Evolutionary conservation across 345 rosid genomes (phyloP).

Genomic region (Pelargonium nanum): DNA sequence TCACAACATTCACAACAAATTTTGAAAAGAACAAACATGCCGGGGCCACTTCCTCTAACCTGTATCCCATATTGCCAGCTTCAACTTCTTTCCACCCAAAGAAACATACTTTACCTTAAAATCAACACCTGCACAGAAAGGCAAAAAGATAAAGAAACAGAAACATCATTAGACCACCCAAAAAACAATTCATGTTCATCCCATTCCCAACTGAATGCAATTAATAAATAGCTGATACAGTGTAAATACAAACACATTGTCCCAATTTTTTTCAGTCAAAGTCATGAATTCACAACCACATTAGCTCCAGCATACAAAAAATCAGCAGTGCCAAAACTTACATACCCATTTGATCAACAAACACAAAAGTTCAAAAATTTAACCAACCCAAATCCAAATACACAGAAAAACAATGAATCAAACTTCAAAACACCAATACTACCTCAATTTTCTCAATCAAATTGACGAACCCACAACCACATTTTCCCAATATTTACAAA

Average conservation of each 20-base stretch:
- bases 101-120: conserved; percentile 78
- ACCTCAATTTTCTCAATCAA: not conserved
- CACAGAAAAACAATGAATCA: not conserved
- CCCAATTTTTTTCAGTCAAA: not conserved
- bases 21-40: not conserved
- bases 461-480: not conserved
- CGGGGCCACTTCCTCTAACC: conserved; percentile 23
- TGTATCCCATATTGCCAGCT: conserved; percentile 97
- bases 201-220: not conserved
- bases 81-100: conserved; percentile 68
- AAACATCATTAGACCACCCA: not conserved
- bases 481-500: not conserved
- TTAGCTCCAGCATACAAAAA: too few species aligned
- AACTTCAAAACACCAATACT: not conserved
- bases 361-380: too few species aligned
- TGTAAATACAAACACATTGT: not conserved
- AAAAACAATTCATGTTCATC: too few species aligned
- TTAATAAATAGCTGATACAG: not conserved
- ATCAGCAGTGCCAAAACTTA: not conserved
- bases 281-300: not conserved
- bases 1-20: not conserved
- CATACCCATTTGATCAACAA: not conserved
- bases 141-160: conserved; percentile 2
- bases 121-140: conserved; percentile 63
- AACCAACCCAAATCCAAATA: not conserved